Evolutionary conservation across 306 rosid genomes (phyloP).

Genomic region (Crotalaria pallida): DNA sequence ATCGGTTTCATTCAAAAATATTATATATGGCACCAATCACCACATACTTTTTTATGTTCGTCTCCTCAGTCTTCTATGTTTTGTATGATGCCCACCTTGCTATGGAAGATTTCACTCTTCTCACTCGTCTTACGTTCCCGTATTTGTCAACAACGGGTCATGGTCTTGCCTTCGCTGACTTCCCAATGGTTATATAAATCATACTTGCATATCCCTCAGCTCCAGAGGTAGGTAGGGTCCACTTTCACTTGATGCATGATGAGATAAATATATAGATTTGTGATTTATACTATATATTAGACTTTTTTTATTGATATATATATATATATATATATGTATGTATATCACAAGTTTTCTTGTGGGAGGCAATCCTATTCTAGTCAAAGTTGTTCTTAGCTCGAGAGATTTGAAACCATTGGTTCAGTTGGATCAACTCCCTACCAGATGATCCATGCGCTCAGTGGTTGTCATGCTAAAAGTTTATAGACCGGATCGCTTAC

Average conservation of each 20-base stretch:
- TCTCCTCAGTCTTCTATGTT: conserved; percentile 23
- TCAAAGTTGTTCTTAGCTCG: no score
- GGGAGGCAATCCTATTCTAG: no score
- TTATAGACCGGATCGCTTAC: no score
- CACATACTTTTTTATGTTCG: conserved; percentile 8
- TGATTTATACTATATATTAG: background rate
- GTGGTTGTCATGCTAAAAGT: no score
- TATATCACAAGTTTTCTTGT: no score
- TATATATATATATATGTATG: no score
- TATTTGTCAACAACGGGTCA: background rate
- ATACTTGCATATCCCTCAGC: background rate
- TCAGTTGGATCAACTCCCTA: no score
- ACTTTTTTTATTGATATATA: no score
- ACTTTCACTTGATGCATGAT: background rate
- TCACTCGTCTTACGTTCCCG: background rate
- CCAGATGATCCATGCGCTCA: no score
- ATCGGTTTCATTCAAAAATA: background rate
- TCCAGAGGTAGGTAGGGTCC: background rate
- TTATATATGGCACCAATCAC: conserved; percentile 29
- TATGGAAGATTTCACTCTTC: background rate
- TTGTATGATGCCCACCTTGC: conserved; percentile 7
- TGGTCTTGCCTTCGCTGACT: background rate
- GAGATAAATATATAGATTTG: no score
- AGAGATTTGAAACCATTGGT: no score
- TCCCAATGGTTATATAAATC: conserved; percentile 17